Percentiles rank a stretch among this genome's conserved stretches.
Conservation (phyloP, 1,284 basidiomycete genomes). For the Malassezia dermatis region DNA sequence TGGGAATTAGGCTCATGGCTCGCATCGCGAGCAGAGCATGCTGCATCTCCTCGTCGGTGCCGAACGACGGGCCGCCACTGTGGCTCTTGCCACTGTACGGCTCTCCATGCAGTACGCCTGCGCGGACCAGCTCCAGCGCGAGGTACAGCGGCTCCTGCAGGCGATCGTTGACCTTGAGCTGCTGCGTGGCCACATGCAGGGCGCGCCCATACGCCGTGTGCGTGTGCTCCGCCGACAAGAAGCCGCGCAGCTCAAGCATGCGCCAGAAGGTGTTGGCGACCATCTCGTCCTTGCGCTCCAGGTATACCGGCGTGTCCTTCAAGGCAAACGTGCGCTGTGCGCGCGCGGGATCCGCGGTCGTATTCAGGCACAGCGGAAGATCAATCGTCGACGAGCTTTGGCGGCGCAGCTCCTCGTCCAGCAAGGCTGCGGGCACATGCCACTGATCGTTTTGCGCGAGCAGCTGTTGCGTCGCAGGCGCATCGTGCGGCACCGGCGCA, state of each 20-base stretch:
- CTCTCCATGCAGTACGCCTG: constrained; percentile 87
- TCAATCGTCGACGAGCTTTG: constrained; percentile 98
- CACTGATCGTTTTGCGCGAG: constrained; percentile 81
- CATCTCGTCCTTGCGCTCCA: constrained; percentile 96
- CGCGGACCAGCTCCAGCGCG: constrained; percentile 78
- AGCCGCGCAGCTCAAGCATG: constrained; percentile 91
- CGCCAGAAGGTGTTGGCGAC: constrained; percentile 98
- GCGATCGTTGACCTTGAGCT: constrained; percentile 81
- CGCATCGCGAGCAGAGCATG: constrained; percentile 92
- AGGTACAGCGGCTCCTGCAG: constrained; percentile 88
- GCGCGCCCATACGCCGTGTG: constrained; percentile 77
- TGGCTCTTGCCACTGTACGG: constrained; percentile 77
- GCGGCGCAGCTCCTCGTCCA: constrained; percentile 87
- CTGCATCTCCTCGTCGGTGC: constrained; percentile 54
- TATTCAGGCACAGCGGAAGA: constrained; percentile 84
- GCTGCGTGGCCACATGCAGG: constrained; percentile 68
- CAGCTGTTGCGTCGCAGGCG: constrained; percentile 68
- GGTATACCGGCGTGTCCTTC: constrained; percentile 30
- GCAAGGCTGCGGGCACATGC: constrained; percentile 74
- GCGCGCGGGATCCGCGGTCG: constrained; percentile 54
- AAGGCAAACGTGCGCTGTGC: constrained; percentile 35
- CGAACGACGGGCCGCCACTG: constrained; percentile 89
- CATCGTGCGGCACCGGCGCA: constrained; percentile 46
- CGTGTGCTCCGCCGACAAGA: constrained; percentile 72
- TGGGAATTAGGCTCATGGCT: constrained; percentile 79